These are phyloP conservation scores for Heritiera fomes DNA, from an alignment of 345 rosid genomes.

Conservation along the genomic window DNA sequence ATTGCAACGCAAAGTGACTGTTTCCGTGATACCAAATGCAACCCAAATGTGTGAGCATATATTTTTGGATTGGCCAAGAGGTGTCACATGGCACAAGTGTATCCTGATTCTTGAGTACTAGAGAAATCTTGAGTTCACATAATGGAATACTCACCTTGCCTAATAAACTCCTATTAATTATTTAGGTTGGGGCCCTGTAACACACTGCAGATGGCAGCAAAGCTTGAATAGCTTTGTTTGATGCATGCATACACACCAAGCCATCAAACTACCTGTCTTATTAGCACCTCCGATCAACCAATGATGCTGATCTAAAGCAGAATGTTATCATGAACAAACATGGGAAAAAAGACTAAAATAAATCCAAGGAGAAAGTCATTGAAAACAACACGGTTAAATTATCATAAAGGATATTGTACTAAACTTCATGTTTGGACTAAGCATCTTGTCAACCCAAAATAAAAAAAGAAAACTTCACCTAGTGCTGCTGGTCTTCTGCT, in stretches of 20 bases:
- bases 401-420: neutral
- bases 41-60: too few species aligned
- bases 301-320: neutral
- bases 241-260: neutral
- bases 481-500: conserved; percentile 70
- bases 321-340: neutral
- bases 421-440: neutral
- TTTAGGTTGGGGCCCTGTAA: too few species aligned
- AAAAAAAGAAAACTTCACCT: conserved; percentile 31
- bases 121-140: too few species aligned
- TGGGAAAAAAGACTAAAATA: neutral
- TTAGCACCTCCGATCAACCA: neutral
- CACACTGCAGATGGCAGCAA: neutral
- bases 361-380: conserved; percentile 3
- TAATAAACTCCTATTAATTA: too few species aligned
- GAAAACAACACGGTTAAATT: neutral
- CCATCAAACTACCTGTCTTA: neutral
- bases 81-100: too few species aligned
- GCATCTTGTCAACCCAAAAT: neutral
- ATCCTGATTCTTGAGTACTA: too few species aligned
- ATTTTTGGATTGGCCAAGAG: too few species aligned
- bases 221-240: neutral
- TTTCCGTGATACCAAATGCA: too few species aligned
- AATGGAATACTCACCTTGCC: too few species aligned
- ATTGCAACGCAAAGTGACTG: too few species aligned